Evolutionary conservation across 768 basidiomycete genomes (phyloP).

Genomic region (Psilocybe subaeruginosa): DNA sequence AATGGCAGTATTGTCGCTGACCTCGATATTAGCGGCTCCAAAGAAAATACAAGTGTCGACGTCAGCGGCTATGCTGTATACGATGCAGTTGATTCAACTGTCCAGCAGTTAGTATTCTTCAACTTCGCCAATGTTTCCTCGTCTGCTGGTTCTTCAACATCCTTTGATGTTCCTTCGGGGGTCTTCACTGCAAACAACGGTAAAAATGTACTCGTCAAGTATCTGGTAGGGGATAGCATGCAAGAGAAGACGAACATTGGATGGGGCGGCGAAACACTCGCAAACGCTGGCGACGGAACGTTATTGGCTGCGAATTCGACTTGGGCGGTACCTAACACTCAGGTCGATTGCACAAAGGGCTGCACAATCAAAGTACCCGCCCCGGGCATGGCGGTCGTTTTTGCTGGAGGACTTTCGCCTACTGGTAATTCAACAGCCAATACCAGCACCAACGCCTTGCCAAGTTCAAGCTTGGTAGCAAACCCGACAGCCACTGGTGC

Average conservation of each 20-base stretch:
- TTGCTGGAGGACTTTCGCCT: conserved; percentile 20
- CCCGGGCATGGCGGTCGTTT: conserved; percentile 52
- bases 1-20: conserved; percentile 49
- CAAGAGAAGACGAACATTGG: conserved; percentile 56
- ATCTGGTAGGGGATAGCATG: conserved; percentile 47
- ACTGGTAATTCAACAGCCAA: not conserved
- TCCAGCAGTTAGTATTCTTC: conserved; percentile 49
- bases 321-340: conserved; percentile 39
- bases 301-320: conserved; percentile 30
- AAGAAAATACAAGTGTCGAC: conserved; percentile 35
- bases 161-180: conserved; percentile 41
- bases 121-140: conserved; percentile 50
- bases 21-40: conserved; percentile 45
- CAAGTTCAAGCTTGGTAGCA: not conserved
- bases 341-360: conserved; percentile 43
- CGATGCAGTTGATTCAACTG: conserved; percentile 47
- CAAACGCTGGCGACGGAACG: conserved; percentile 42
- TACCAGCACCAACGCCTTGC: not conserved
- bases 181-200: conserved; percentile 24
- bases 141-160: conserved; percentile 26
- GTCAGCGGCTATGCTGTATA: conserved; percentile 63
- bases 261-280: conserved; percentile 61
- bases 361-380: conserved; percentile 51
- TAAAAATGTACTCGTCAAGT: conserved; percentile 44
- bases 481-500: not conserved